These are phyloP conservation scores for Alternaria conjuncta DNA, from an alignment of 2,329 filamentous ascomycete species.

Conservation along the genomic window DNA sequence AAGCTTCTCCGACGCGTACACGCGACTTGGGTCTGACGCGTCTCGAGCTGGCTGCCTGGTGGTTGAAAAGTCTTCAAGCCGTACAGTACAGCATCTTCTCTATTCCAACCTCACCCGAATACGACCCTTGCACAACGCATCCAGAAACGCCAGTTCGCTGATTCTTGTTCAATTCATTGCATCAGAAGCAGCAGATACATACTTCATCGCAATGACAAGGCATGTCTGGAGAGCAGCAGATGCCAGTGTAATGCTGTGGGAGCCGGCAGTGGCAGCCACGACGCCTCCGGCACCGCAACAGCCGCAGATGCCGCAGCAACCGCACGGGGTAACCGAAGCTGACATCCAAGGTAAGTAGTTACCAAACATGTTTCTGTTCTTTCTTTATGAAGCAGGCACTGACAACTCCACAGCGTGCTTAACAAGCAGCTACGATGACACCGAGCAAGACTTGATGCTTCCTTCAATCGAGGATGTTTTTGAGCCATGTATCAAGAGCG, in stretches of 20 bases:
- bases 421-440: neutral
- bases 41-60: neutral
- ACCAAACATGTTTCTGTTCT: neutral
- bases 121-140: too few species aligned
- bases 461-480: neutral
- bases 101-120: neutral
- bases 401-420: neutral
- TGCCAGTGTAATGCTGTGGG: conserved; percentile 1
- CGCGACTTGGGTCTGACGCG: neutral
- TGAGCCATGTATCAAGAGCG: neutral
- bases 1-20: neutral
- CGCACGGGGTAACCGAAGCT: neutral
- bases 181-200: neutral
- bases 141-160: too few species aligned
- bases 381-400: neutral
- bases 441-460: neutral
- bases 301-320: neutral
- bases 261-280: neutral
- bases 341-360: neutral
- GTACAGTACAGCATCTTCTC: neutral
- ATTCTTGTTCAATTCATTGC: too few species aligned
- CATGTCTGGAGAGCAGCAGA: neutral
- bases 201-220: neutral
- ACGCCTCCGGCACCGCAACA: neutral
- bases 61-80: neutral